phyloP scores from a whole-genome alignment of 345 rosid genomes.

The Nasturtium officinale region DNA sequence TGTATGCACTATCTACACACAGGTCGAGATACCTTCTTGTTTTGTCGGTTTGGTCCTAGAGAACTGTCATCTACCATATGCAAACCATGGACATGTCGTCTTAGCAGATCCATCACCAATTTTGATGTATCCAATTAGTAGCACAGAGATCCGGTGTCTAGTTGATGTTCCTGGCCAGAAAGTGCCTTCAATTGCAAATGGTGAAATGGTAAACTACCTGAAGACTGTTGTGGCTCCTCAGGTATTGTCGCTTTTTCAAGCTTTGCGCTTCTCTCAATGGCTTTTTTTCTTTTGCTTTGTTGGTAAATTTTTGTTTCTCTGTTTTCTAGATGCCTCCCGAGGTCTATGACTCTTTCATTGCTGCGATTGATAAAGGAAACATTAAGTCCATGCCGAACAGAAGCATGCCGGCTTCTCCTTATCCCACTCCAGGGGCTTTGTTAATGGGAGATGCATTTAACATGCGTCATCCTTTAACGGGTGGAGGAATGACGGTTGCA shows the following conservation, averaged over 20 bases:
- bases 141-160: conserved; percentile 52
- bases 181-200: conserved; percentile 54
- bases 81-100: conserved; percentile 51
- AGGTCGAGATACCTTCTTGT: conserved; percentile 53
- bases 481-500: conserved; percentile 59
- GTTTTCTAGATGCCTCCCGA: conserved; percentile 48
- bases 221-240: conserved; percentile 54
- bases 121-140: conserved; percentile 50
- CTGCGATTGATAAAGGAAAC: conserved; percentile 51
- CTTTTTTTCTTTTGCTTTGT: not conserved
- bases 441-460: conserved; percentile 59
- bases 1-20: not conserved
- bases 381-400: conserved; percentile 57
- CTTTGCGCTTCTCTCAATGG: conserved; percentile 5
- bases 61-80: conserved; percentile 49
- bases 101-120: conserved; percentile 53
- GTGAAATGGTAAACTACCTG: conserved; percentile 52
- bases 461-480: conserved; percentile 60
- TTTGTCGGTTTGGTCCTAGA: conserved; percentile 51
- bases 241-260: conserved; percentile 25
- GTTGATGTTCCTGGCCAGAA: conserved; percentile 58
- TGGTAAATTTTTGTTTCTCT: not conserved
- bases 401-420: conserved; percentile 59
- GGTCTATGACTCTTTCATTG: conserved; percentile 47
- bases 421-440: conserved; percentile 54